Evolutionary conservation across 495 filamentous ascomycete species (phyloP), one percentile per base, ranked within the genome.

Genomic region (Xylaria bambusicola): DNA sequence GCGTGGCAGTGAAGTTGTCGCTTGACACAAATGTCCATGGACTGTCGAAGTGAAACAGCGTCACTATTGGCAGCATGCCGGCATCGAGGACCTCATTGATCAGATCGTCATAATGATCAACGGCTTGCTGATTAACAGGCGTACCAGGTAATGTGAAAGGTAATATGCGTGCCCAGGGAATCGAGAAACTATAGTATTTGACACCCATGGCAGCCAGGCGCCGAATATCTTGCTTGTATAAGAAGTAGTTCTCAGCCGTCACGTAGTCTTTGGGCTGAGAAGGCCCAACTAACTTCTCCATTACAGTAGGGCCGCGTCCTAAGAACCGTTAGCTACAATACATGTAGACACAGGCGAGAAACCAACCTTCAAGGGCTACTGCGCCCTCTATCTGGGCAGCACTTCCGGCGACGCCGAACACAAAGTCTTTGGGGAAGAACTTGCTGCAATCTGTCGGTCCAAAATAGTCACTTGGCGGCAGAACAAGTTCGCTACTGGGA

Each of bases 11-110:
- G 26, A 60, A 15, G 41, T 60, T 42, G 8, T 52, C 36, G 17
- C 64, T 72, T 65, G 79, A 81, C 9, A 52, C 29, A 9, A 82
- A 69, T 40, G 72, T 73, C 61, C 83, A 76, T 1, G 81, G 80
- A 0, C 81, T 73, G 68, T 84, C 81, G 78, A 80, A 84, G 56
- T 84, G 81, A 62, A 75, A 80, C 1, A 84, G 63, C 18, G 81
- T 84, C 12, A 82, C 69, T 56, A 83, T 75, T 1, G 81, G 81
- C 3, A 62, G 73, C 61, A 83, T 84, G 1, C 77, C 78, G 2
- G 75, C 75, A 0, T 68, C 79, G 41, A 74, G 71, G n/a, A 84
- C 69, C 31, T 77, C 73, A 41, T 83, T 76, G 26, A 84, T 69
- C 48, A 82, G 80, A 46, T 74, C 73, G 31, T 70, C 60, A 58